Evolutionary conservation across 2,329 filamentous ascomycete species (phyloP), one percentile per base, ranked within the genome.

Genomic region (Fusarium annulatum): DNA sequence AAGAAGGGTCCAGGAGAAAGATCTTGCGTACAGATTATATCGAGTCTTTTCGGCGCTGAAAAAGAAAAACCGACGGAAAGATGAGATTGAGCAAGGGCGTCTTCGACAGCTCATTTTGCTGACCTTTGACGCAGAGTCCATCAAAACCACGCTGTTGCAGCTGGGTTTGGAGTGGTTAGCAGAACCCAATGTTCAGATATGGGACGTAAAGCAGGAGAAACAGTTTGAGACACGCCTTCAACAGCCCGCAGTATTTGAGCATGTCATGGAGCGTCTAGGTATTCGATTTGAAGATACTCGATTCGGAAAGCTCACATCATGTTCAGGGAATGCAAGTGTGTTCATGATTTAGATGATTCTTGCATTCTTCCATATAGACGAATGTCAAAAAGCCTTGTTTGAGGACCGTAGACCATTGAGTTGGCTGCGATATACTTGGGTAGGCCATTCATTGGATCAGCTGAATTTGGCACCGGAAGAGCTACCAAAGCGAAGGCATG

Each of bases 401-500:
- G 56, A 49, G 19, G 43, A 36, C 8, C 45, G 57, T 15, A 21
- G 23, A 23, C 38, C 64, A 16, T 48, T 76, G 38, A 28, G 33
- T 16, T 76, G 73, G 73, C 49, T 72, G 33, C 57, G 53, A 14
- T 73, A 62, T 26, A 76, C 73, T 15, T 76, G 73, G 73, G 73
- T 72, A 33, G 73, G 72, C 11, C 48, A 72, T 36, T 48, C 70
- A 14, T 48, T 76, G 34, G 73, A 76, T 53, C 70, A 72, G 52
- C 55, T 49, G n/a, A 73, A 73, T 26, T 28, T 72, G 34, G 64
- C 61, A 4, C 73, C 64, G 9, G 67, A 70, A 18, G 42, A 51
- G n/a, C 12, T 16, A 19, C 45, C 67, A 5, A 48, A 45, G 26
- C 26, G 61, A 8, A 51, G 73, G 19, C 34, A 43, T 23, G 55